Base-by-base conservation (phyloP, 805 yeast species). In the Monosporozyma aquatica region DNA sequence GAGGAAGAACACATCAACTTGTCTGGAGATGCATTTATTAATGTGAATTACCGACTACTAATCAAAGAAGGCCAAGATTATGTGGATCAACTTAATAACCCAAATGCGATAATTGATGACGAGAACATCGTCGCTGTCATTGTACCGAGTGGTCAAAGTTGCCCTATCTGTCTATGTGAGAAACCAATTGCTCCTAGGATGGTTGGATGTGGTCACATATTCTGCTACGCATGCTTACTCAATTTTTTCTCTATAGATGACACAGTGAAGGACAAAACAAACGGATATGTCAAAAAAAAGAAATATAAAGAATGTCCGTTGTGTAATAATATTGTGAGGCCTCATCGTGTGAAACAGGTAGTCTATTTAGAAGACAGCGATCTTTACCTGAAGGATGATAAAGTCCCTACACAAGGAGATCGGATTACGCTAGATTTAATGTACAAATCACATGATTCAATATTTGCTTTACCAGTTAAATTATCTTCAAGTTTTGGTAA, bases 181-280 rank as follows among this genome's bases (percentile, higher is more conserved):
- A 80, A 78, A 11, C 84, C 92, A 11, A 75, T 83, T 14, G 96
- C 97, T 0, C 97, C 98, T 2, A 69, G 97, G 43, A 94, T 92
- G 97, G 79, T 87, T 23, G 73, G 79, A 10, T 92, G 99, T 66
- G 98, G 99, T 5, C 99, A 92, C 58, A 72, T 87, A 13, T 76
- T 92, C 55, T 92, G 99, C 57, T 70, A 76, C 43, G 76, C 87
- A 11, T 92, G 99, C 60, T 62, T 90, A 24, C 60, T 87, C 43
- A 75, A 87, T 36, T 75, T 84, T 53, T 65, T 86, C 36, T 48
- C 58, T 14, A 43, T 48, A 35, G 82, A 75, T 28, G 76, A 80
- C 15, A 68, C 68, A 20, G 55, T 63, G 6, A 59, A 62, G 5
- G 60, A 56, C 21, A 57, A 58, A 36, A 55, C 63, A 6, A 61